A percentile compares a stretch with the other conserved stretches of the same genome.
phyloP scores from a whole-genome alignment of 495 filamentous ascomycete genomes.

The Annulohypoxylon stygium region DNA sequence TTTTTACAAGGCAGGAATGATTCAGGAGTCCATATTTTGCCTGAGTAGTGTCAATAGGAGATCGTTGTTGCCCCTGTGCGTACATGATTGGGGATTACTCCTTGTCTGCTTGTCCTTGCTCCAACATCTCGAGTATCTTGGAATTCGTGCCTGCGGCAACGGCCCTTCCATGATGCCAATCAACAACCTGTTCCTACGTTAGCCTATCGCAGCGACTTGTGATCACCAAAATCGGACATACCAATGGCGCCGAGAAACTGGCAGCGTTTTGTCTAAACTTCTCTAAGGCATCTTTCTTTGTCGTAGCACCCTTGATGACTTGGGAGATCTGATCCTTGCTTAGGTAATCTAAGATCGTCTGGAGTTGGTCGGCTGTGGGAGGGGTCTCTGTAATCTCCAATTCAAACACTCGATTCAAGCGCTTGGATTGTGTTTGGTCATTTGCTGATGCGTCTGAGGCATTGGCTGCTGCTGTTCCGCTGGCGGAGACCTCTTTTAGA shows the following conservation, averaged over 20 bases:
- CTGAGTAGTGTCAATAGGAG: neutral
- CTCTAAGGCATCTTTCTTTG: constrained; percentile 80
- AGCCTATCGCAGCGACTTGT: constrained; percentile 11
- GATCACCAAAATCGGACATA: constrained; percentile 55
- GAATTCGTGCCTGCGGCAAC: constrained; percentile 82
- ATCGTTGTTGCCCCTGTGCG: neutral
- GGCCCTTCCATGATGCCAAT: constrained; percentile 92
- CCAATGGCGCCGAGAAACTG: constrained; percentile 79
- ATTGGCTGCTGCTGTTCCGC: constrained; percentile 60
- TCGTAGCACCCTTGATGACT: constrained; percentile 77
- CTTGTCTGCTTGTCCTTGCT: constrained; percentile 31
- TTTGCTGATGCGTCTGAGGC: constrained; percentile 70
- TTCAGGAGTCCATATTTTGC: neutral
- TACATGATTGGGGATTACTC: constrained; percentile 5
- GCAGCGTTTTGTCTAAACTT: constrained; percentile 70
- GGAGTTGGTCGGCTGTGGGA: constrained; percentile 86
- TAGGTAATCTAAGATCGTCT: constrained; percentile 90
- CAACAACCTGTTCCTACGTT: constrained; percentile 72
- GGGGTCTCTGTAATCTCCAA: constrained; percentile 84
- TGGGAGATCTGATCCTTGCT: constrained; percentile 65
- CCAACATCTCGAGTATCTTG: constrained; percentile 83
- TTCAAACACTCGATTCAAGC: constrained; percentile 77
- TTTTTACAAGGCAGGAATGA: neutral
- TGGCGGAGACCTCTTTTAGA: constrained; percentile 79
- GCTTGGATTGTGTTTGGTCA: constrained; percentile 73